A percentile compares a stretch with the other conserved stretches of the same genome.
phyloP scores from a whole-genome alignment of 2,329 filamentous ascomycete species.

The Arthrinium puccinioides region DNA sequence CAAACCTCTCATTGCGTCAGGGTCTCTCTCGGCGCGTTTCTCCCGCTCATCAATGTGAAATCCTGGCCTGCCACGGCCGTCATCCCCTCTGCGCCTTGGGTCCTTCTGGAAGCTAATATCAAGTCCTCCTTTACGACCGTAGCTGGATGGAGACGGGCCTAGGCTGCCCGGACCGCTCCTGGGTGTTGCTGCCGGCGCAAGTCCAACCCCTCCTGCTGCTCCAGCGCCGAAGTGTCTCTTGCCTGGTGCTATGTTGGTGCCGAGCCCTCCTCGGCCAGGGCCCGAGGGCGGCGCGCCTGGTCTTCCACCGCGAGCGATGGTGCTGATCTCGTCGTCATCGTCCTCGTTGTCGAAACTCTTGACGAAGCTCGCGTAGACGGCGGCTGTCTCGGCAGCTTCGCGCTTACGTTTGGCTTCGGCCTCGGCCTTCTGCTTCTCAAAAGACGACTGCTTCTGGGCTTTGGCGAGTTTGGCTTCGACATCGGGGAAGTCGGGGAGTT shows the following conservation, averaged over 20 bases:
- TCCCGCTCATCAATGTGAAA: slow-evolving; percentile 31
- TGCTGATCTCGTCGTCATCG: slow-evolving; percentile 26
- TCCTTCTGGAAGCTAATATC: slow-evolving; percentile 35
- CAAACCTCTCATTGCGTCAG: slow-evolving; percentile 45
- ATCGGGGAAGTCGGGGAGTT: slow-evolving; percentile 57
- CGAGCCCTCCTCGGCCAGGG: slow-evolving; percentile 17
- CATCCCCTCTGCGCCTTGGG: slow-evolving; percentile 21
- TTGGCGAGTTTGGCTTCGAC: slow-evolving; percentile 72
- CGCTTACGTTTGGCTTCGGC: slow-evolving; percentile 80
- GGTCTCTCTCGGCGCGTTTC: slow-evolving; percentile 4
- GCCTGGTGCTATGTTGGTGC: slow-evolving; percentile 23
- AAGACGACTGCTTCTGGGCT: slow-evolving; percentile 75
- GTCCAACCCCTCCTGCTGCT: no score
- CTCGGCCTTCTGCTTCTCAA: slow-evolving; percentile 83
- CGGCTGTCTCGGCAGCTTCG: slow-evolving; percentile 81
- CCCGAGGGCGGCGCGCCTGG: slow-evolving; percentile 19
- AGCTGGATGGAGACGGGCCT: slow-evolving; percentile 42
- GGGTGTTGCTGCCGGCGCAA: slow-evolving; percentile 36
- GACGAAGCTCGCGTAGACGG: slow-evolving; percentile 80
- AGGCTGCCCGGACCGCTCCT: slow-evolving; percentile 58
- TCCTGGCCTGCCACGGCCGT: slow-evolving; percentile 25
- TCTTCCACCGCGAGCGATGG: slow-evolving; percentile 18
- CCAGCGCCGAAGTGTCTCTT: slow-evolving; percentile 64
- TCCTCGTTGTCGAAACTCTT: slow-evolving; percentile 66
- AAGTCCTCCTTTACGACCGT: slow-evolving; percentile 48